Evolutionary conservation across 768 basidiomycete genomes (phyloP).

Genomic region (Lactifluus piperatus): DNA sequence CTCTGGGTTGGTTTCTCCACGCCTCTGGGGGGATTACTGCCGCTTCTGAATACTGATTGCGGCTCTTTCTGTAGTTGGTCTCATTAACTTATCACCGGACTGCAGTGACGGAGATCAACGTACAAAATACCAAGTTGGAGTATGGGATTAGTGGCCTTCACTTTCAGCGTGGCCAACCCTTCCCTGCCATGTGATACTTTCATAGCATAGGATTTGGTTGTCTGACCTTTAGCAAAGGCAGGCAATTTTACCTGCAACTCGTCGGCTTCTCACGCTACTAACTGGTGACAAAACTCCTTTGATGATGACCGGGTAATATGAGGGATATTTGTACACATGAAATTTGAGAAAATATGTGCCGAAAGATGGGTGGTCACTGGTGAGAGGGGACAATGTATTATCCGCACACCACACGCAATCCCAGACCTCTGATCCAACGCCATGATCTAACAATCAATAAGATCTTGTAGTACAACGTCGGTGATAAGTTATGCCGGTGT

Average conservation of each 20-base stretch:
- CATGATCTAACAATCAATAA: too few species aligned
- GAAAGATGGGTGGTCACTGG: background rate
- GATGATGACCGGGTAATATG: background rate
- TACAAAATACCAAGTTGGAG: background rate
- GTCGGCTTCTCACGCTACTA: background rate
- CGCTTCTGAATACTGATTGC: background rate
- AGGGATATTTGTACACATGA: background rate
- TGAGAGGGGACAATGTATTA: background rate
- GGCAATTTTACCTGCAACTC: background rate
- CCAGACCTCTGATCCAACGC: too few species aligned
- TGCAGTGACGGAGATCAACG: background rate
- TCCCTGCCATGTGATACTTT: background rate
- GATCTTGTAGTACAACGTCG: too few species aligned
- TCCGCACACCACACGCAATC: too few species aligned
- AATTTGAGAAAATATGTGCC: background rate
- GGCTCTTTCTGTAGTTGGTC: background rate
- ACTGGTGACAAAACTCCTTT: background rate
- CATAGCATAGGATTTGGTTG: background rate
- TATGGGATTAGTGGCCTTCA: background rate
- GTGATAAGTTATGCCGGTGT: too few species aligned
- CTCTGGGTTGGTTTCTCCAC: background rate
- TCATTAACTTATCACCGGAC: background rate
- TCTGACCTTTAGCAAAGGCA: background rate
- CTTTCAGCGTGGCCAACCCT: background rate
- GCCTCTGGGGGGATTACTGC: too few species aligned